phyloP scores from a whole-genome alignment of 1,284 basidiomycete species.

The Pterulicium gracile region DNA sequence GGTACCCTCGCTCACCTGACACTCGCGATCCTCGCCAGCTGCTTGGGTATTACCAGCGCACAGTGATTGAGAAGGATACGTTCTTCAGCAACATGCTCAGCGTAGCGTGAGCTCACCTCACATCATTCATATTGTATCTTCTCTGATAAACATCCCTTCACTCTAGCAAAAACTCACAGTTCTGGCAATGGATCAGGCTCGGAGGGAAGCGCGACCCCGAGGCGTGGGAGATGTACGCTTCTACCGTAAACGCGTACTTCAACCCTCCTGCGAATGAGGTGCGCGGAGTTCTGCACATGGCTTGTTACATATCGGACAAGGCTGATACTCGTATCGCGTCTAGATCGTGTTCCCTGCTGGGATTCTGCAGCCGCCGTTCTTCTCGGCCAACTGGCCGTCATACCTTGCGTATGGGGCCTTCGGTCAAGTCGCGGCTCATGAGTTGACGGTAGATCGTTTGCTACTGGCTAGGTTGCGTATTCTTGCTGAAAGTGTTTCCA shows the following conservation, averaged over 20 bases:
- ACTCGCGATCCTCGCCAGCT: conserved; percentile 67
- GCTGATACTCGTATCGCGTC: conserved; percentile 8
- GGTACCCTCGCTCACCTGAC: conserved; percentile 82
- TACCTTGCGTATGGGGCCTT: conserved; percentile 91
- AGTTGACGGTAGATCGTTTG: conserved; percentile 50
- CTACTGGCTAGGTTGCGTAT: not conserved
- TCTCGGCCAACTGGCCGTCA: conserved; percentile 74
- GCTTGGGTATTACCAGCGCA: conserved; percentile 61
- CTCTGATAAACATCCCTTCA: no score
- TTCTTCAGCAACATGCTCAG: conserved; percentile 83
- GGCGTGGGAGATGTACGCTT: conserved; percentile 86
- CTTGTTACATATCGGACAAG: not conserved
- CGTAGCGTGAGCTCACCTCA: conserved; percentile 35
- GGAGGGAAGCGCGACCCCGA: conserved; percentile 65
- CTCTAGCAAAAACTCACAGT: conserved; percentile 41
- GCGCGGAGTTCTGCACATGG: conserved; percentile 4
- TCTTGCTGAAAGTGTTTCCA: conserved; percentile 23
- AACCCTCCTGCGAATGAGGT: conserved; percentile 76
- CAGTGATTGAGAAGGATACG: conserved; percentile 54
- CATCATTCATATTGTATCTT: conserved; percentile 22
- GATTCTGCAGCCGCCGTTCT: conserved; percentile 90
- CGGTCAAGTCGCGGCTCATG: conserved; percentile 83
- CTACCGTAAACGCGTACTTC: conserved; percentile 74
- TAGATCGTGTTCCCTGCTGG: conserved; percentile 97
- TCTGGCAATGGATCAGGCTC: conserved; percentile 66